Evolutionary conservation across 2,329 filamentous ascomycete genomes (phyloP).

Genomic region (Pezicula carpinea): DNA sequence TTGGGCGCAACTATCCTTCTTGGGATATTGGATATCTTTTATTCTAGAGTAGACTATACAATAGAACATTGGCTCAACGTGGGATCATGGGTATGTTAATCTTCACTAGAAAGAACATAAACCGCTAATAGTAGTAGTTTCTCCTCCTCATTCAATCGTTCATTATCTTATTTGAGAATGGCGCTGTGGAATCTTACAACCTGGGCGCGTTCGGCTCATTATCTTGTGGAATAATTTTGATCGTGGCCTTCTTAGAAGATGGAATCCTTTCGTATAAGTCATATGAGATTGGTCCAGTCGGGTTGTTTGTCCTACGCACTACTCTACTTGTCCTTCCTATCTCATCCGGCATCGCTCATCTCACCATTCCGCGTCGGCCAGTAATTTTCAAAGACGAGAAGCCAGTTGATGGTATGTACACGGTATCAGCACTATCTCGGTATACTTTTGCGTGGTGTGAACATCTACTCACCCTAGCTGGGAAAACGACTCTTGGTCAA

Average conservation of each 20-base stretch:
- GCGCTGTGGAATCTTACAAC: constrained; percentile 46
- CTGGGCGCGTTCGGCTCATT: constrained; percentile 48
- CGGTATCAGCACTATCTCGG: constrained; percentile 53
- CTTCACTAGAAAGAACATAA: constrained; percentile 14
- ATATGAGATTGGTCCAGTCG: constrained; percentile 9
- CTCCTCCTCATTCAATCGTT: constrained; percentile 48
- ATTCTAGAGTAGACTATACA: constrained; percentile 31
- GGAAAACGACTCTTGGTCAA: constrained; percentile 55
- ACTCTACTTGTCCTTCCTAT: constrained; percentile 41
- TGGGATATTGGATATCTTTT: constrained; percentile 49
- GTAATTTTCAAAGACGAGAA: constrained; percentile 56
- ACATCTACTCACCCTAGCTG: constrained; percentile 48
- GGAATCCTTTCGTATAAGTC: constrained; percentile 31
- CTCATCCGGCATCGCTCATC: constrained; percentile 39
- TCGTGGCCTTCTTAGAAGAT: constrained; percentile 42
- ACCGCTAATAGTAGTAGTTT: constrained; percentile 31
- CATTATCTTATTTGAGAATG: constrained; percentile 43
- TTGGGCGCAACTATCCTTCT: constrained; percentile 50
- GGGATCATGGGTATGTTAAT: constrained; percentile 57
- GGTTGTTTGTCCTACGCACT: constrained; percentile 41
- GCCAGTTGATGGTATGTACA: constrained; percentile 59
- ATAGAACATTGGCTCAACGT: constrained; percentile 57
- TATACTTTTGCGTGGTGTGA: constrained; percentile 64
- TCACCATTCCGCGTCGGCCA: constrained; percentile 62
- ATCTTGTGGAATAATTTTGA: constrained; percentile 40